Base-by-base conservation (phyloP, 2,329 filamentous ascomycete species). In the Falciphora oryzae region DNA sequence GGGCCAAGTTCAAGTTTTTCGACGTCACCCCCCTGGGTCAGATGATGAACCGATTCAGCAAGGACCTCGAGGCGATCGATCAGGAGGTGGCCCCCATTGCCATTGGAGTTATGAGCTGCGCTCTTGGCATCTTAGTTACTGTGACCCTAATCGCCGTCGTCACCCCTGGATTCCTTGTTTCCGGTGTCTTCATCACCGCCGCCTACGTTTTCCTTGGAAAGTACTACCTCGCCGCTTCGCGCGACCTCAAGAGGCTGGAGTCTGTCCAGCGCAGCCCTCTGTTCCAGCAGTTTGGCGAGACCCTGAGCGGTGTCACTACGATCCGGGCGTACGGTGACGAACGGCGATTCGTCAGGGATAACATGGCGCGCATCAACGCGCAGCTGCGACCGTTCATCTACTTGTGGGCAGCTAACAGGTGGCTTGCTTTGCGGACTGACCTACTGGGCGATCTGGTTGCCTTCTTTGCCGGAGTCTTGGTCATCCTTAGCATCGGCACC, bases 281-380 rank as follows among this genome's bases (percentile, higher is more conserved):
- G 8, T 99, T 97, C 79, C 95, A 99, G 76, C 95, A 98, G 70
- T 99, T 99, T 70, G 94, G 95, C 68, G 95, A 99, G 79, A 98
- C 96, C 0, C 79, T 99, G 25, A 92, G 89, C 62, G 95, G 95
- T 32, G 95, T 99, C 76, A 96, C 94, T 3, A 99, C 95, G 0
- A 99, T 99, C 70, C 89, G 96, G 72, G 95, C 95, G 1, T 99
- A 98, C 71, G 93, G 94, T 50, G 94, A 97, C 70, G 93, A 97
- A 75, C 86, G 91, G 64, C 89, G 95, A 50, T 99, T 99, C 76
- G 91, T 97, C 69, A 85, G 93, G 27, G 94, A 99, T 73, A 99
- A 98, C 72, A 81, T 98, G 66, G 77, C 82, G 64, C 90, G 90
- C 71, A 92, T 99, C 76, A 97, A 99, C 77, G 90, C 88, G 10